A percentile compares a stretch with the other conserved stretches of the same genome.
Evolutionary conservation across 2,329 filamentous ascomycete species (phyloP).

Genomic region (Aspergillus clavatus): DNA sequence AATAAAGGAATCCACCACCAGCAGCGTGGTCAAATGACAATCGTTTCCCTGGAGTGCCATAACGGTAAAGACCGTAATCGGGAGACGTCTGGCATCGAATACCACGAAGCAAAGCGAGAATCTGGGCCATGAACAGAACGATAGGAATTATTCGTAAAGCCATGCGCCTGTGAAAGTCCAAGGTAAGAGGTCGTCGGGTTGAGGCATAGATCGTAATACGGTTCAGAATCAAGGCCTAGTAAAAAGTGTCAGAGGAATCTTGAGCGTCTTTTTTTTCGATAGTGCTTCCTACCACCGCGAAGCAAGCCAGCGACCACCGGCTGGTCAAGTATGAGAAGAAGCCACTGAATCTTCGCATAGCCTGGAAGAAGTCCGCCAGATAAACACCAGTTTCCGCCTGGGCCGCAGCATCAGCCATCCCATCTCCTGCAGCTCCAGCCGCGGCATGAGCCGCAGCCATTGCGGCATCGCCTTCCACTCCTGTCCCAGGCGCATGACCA

Average conservation of each 20-base stretch:
- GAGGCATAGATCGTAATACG: conserved; percentile 91
- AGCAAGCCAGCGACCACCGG: conserved; percentile 85
- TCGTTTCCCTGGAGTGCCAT: conserved; percentile 61
- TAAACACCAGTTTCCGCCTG: conserved; percentile 32
- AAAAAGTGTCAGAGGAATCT: conserved; percentile 6
- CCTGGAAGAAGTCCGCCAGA: conserved; percentile 45
- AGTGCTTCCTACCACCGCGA: conserved; percentile 59
- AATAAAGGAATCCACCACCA: conserved; percentile 65
- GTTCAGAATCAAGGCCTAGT: conserved; percentile 75
- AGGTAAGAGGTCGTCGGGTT: conserved; percentile 70
- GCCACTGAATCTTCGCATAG: conserved; percentile 67
- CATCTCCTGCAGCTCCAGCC: conserved; percentile 30
- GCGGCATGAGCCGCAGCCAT: conserved; percentile 35
- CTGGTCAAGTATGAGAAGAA: conserved; percentile 88
- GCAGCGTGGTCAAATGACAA: conserved; percentile 66
- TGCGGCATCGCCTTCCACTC: conserved; percentile 37
- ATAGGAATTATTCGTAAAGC: conserved; percentile 68
- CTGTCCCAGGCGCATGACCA: conserved; percentile 18
- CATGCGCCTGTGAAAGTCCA: conserved; percentile 69
- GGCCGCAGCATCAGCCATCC: conserved; percentile 28
- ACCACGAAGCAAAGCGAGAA: conserved; percentile 67
- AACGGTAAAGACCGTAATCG: conserved; percentile 64
- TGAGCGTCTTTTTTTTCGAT: too few relatives aligned
- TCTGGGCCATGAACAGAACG: conserved; percentile 63
- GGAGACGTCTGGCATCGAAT: conserved; percentile 88